A percentile compares a stretch with the other conserved stretches of the same genome.
phyloP scores from a whole-genome alignment of 139 green algal genomes.

The Yamagishiella unicocca region DNA sequence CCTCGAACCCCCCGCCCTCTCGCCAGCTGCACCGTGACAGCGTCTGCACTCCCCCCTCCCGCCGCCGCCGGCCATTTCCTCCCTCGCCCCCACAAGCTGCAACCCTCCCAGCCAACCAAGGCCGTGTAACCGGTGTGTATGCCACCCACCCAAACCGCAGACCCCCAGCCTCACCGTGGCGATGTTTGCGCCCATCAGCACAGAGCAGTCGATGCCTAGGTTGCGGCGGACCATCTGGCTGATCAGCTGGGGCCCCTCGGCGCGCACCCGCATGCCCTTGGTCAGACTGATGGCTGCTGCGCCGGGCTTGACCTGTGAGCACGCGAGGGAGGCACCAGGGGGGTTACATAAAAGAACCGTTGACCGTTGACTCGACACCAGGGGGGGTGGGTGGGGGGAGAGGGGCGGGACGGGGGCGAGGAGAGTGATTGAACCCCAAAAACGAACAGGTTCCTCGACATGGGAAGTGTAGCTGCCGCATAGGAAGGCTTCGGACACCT shows the following conservation, averaged over 20 bases:
- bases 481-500: too few relatives aligned
- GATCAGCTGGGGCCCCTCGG: conserved; percentile 86
- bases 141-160: not conserved
- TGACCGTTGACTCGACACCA: too few relatives aligned
- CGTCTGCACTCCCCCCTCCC: not conserved
- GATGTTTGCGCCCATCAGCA: conserved; percentile 90
- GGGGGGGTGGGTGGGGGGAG: too few relatives aligned
- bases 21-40: not conserved
- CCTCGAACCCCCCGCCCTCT: too few relatives aligned
- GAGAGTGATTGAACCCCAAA: too few relatives aligned
- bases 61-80: too few relatives aligned
- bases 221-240: conserved; percentile 74
- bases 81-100: too few relatives aligned
- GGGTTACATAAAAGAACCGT: too few relatives aligned
- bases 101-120: not conserved
- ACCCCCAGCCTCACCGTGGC: conserved; percentile 51
- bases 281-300: conserved; percentile 79
- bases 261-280: conserved; percentile 87
- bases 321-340: too few relatives aligned
- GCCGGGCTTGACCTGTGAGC: conserved; percentile 47
- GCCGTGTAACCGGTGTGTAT: not conserved
- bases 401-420: too few relatives aligned
- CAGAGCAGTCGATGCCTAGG: conserved; percentile 78
- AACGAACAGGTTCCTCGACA: too few relatives aligned
- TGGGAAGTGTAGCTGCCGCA: too few relatives aligned